Conservation (phyloP, 805 yeast species). For the Metschnikowia corniflorae region DNA sequence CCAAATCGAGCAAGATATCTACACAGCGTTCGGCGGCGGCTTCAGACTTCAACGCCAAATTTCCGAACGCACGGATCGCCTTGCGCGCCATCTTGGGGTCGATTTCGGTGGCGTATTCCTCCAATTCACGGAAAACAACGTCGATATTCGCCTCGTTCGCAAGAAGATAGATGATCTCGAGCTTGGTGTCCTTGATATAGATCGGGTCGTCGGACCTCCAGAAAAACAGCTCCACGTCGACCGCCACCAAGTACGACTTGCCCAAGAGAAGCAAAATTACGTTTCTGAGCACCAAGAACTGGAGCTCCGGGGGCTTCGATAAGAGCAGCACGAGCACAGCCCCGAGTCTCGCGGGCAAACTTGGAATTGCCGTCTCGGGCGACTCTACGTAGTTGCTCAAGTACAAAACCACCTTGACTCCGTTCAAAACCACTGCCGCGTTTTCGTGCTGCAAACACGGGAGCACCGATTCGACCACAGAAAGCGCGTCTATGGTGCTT, state of each 20-base stretch:
- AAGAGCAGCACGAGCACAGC: conserved; percentile 65
- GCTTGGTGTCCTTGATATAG: conserved; percentile 83
- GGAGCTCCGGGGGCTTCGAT: conserved; percentile 76
- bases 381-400: conserved; percentile 64
- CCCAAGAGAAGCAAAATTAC: conserved; percentile 70
- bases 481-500: conserved; percentile 58
- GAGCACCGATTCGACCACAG: conserved; percentile 57
- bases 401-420: conserved; percentile 70
- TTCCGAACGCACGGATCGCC: conserved; percentile 86
- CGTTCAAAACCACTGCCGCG: conserved; percentile 74
- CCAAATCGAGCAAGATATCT: conserved; percentile 53
- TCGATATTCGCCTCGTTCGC: conserved; percentile 63
- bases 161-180: conserved; percentile 78
- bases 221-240: conserved; percentile 79
- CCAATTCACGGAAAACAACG: conserved; percentile 67
- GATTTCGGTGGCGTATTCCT: conserved; percentile 83
- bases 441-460: conserved; percentile 80
- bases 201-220: conserved; percentile 82
- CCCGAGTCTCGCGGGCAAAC: conserved; percentile 56
- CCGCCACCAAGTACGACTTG: conserved; percentile 52
- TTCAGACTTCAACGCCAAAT: conserved; percentile 74
- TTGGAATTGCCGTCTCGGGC: conserved; percentile 53
- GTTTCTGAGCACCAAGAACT: conserved; percentile 77
- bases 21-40: conserved; percentile 63
- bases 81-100: conserved; percentile 84